Evolutionary conservation across 2,329 filamentous ascomycete genomes (phyloP).

Genomic region (Colletotrichum liriopes): DNA sequence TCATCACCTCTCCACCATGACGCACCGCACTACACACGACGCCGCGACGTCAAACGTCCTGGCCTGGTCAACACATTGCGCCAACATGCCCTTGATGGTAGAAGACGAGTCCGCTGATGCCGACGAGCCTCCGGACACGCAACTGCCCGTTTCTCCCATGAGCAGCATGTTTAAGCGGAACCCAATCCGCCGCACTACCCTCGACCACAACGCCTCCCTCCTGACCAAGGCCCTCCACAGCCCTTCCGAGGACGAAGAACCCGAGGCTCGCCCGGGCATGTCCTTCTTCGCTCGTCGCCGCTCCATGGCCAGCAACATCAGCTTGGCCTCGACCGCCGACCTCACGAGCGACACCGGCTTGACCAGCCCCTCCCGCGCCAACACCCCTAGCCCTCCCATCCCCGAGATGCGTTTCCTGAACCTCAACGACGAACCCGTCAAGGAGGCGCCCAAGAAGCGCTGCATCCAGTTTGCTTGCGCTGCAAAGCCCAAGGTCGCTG

Average conservation of each 20-base stretch:
- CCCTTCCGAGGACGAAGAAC: slow-evolving; percentile 71
- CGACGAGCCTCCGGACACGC: slow-evolving; percentile 88
- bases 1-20: slow-evolving; percentile 49
- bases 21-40: slow-evolving; percentile 55
- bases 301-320: slow-evolving; percentile 85
- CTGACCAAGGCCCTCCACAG: slow-evolving; percentile 87
- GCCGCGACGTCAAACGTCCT: slow-evolving; percentile 60
- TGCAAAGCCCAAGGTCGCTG: slow-evolving; percentile 62
- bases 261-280: slow-evolving; percentile 56
- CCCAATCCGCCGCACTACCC: slow-evolving; percentile 61
- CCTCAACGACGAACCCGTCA: slow-evolving; percentile 50
- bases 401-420: slow-evolving; percentile 69
- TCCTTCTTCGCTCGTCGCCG: slow-evolving; percentile 63
- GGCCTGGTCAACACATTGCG: slow-evolving; percentile 61
- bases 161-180: slow-evolving; percentile 63
- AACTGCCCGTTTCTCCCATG: slow-evolving; percentile 48
- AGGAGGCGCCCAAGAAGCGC: slow-evolving; percentile 74
- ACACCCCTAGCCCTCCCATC: slow-evolving; percentile 89
- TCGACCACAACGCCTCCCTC: slow-evolving; percentile 81
- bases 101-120: slow-evolving; percentile 81
- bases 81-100: slow-evolving; percentile 59
- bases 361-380: slow-evolving; percentile 90
- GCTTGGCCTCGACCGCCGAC: slow-evolving; percentile 87
- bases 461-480: slow-evolving; percentile 95
- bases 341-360: slow-evolving; percentile 95